Percentiles rank a stretch among this genome's conserved stretches.
Conservation (phyloP, 2,329 filamentous ascomycete species). For the Epichloe typhina region DNA sequence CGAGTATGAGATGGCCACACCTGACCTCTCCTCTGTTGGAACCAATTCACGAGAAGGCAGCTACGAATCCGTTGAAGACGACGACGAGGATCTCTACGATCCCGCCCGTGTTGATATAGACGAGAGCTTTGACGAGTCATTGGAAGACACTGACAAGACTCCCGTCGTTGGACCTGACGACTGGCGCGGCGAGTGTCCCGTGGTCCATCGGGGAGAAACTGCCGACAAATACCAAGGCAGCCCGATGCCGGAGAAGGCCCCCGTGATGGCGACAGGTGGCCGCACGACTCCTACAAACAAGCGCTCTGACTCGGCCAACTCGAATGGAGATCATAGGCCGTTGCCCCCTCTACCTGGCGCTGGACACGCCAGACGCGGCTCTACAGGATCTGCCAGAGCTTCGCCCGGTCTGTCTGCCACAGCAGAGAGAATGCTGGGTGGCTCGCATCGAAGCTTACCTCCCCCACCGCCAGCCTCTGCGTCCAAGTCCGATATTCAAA, state of each 20-base stretch:
- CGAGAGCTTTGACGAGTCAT: constrained; percentile 89
- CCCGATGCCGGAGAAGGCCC: constrained; percentile 46
- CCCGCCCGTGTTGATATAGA: constrained; percentile 36
- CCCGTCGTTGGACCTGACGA: constrained; percentile 96
- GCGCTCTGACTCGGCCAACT: constrained; percentile 61
- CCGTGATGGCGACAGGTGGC: constrained; percentile 28
- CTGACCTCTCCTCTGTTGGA: constrained; percentile 83
- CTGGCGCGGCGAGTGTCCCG: constrained; percentile 65
- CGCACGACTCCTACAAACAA: constrained; percentile 32
- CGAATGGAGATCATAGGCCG: constrained; percentile 70
- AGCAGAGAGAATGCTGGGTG: constrained; percentile 56
- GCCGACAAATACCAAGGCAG: constrained; percentile 47
- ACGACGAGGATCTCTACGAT: constrained; percentile 49
- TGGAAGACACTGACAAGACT: constrained; percentile 94
- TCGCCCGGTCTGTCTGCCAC: constrained; percentile 54
- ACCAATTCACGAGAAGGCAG: constrained; percentile 87
- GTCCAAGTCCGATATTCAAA: constrained; percentile 67
- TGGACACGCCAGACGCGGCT: constrained; percentile 23
- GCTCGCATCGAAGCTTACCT: constrained; percentile 55
- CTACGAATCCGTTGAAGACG: constrained; percentile 71
- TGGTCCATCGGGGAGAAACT: constrained; percentile 15
- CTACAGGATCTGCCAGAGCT: constrained; percentile 36
- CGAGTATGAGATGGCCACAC: constrained; percentile 96
- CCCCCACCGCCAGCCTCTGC: constrained; percentile 54
- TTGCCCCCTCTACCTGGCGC: constrained; percentile 73